Conservation (phyloP, 108 stramenopile genomes). For the Pseudonitzschia delicatissima region DNA sequence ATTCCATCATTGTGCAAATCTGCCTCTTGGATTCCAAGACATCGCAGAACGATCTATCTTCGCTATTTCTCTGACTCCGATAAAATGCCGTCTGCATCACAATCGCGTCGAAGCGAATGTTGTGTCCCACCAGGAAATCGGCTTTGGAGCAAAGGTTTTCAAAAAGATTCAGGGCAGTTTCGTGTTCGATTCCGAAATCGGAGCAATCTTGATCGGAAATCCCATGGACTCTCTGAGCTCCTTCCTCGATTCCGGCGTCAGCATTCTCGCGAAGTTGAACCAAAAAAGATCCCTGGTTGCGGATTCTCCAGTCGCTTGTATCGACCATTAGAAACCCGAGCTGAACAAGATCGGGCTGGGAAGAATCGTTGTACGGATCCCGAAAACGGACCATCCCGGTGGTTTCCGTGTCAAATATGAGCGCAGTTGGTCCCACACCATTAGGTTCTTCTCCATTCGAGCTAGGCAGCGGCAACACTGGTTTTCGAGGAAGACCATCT, state of each 20-base stretch:
- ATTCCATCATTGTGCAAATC: conserved; percentile 18
- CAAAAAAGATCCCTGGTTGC: conserved; percentile 3
- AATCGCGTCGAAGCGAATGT: conserved; percentile 13
- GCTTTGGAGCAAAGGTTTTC: neutral
- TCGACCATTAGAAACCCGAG: conserved; percentile 14
- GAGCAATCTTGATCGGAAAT: conserved; percentile 8
- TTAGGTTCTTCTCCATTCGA: too few relatives aligned
- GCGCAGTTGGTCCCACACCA: conserved; percentile 1
- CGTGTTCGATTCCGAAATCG: conserved; percentile 3
- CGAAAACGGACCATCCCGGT: conserved; percentile 11
- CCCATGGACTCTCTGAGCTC: conserved; percentile 14
- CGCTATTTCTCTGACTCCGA: neutral
- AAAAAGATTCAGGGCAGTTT: conserved; percentile 4
- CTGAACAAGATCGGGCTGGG: conserved; percentile 16
- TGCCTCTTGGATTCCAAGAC: neutral
- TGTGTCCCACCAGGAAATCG: conserved; percentile 19
- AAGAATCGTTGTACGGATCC: neutral
- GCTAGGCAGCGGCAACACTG: too few relatives aligned
- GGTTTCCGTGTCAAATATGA: conserved; percentile 22
- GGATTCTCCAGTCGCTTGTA: neutral
- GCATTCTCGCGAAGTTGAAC: conserved; percentile 2
- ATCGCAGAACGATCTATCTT: neutral
- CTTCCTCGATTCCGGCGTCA: neutral
- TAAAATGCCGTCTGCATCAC: conserved; percentile 14
- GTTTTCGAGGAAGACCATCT: too few relatives aligned